Conservation (phyloP, 495 filamentous ascomycete genomes). For the Xylaria grammica region DNA sequence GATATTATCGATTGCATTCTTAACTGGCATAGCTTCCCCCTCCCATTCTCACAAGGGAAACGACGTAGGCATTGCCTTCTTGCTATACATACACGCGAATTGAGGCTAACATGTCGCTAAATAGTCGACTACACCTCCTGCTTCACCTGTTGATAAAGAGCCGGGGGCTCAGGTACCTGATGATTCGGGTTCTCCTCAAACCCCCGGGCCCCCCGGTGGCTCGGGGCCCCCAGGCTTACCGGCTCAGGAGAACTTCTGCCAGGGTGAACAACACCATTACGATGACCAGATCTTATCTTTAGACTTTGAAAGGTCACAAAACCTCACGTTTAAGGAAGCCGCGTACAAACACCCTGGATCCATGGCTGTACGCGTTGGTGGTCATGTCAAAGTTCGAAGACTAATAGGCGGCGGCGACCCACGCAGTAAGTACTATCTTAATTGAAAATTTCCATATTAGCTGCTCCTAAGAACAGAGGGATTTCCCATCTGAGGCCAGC, state of each 20-base stretch:
- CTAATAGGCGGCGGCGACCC: conserved; percentile 32
- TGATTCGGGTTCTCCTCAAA: not conserved
- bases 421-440: conserved; percentile 19
- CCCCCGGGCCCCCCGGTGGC: not conserved
- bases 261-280: conserved; percentile 35
- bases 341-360: conserved; percentile 24
- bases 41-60: not conserved
- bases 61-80: not conserved
- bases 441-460: not conserved
- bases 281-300: conserved; percentile 36
- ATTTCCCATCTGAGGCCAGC: not conserved
- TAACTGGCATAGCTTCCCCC: conserved; percentile 26
- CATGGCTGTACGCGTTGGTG: conserved; percentile 39
- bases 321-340: conserved; percentile 35
- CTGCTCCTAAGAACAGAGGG: not conserved
- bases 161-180: conserved; percentile 12
- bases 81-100: not conserved
- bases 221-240: conserved; percentile 21
- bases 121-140: conserved; percentile 26
- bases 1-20: conserved; percentile 36
- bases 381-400: conserved; percentile 46
- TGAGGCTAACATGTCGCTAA: conserved; percentile 17
- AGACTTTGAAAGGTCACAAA: conserved; percentile 35
- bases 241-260: conserved; percentile 34
- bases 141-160: conserved; percentile 15